Conservation (phyloP, 2,329 filamentous ascomycete species). For the Lasiodiplodia gonubiensis region DNA sequence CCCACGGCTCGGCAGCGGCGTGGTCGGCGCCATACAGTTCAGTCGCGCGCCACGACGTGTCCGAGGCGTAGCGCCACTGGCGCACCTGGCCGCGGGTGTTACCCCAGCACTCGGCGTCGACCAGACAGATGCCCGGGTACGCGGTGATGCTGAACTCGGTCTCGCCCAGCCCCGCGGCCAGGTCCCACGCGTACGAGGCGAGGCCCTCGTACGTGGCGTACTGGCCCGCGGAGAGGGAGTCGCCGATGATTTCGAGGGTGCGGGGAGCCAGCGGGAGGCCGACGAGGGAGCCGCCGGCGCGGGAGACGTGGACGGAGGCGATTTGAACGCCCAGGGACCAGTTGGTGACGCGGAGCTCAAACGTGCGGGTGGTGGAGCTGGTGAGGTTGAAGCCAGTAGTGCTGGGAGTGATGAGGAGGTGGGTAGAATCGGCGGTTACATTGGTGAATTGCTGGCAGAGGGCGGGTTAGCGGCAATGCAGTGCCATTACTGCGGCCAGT, state of each 20-base stretch:
- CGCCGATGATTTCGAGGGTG: conserved; percentile 54
- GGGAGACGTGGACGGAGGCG: conserved; percentile 56
- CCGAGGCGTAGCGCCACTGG: conserved; percentile 64
- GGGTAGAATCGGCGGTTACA: conserved; percentile 61
- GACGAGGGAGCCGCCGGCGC: conserved; percentile 54
- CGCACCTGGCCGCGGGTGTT: conserved; percentile 50
- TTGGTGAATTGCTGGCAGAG: conserved; percentile 59
- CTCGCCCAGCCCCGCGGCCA: conserved; percentile 62
- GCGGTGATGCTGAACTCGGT: conserved; percentile 65
- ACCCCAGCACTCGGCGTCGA: conserved; percentile 63
- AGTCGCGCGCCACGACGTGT: conserved; percentile 57
- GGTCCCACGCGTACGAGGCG: conserved; percentile 61
- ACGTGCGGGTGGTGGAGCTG: conserved; percentile 53
- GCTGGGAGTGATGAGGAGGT: conserved; percentile 59
- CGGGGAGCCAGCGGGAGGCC: conserved; percentile 46
- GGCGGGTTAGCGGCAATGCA: neutral
- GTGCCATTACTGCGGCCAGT: neutral
- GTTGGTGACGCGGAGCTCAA: conserved; percentile 66
- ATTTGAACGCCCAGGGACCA: conserved; percentile 67
- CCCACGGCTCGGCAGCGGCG: conserved; percentile 42
- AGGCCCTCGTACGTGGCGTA: conserved; percentile 65
- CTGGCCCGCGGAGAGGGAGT: conserved; percentile 60
- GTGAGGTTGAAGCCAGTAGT: conserved; percentile 55
- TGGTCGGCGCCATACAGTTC: conserved; percentile 48
- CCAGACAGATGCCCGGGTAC: conserved; percentile 64